Evolutionary conservation across 768 basidiomycete genomes (phyloP).

Genomic region (Trametes villosa): DNA sequence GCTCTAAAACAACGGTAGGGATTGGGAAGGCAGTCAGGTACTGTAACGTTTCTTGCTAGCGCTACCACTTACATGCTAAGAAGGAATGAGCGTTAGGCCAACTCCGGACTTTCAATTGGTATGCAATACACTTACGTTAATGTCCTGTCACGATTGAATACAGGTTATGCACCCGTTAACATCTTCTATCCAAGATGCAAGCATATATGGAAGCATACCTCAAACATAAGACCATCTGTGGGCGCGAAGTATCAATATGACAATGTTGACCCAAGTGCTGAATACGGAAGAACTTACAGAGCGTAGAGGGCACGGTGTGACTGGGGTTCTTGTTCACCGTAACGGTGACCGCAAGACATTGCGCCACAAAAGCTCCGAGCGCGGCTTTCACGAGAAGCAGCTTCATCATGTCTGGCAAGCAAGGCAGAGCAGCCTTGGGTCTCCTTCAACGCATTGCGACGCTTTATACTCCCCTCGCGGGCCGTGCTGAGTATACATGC

Average conservation of each 20-base stretch:
- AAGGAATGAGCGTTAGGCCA: background rate
- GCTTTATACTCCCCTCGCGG: constrained; percentile 5
- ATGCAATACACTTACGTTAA: constrained; percentile 56
- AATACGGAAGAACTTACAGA: constrained; percentile 18
- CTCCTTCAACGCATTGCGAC: background rate
- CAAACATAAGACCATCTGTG: constrained; percentile 62
- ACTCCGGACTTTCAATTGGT: constrained; percentile 30
- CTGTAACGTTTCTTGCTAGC: background rate
- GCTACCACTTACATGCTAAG: constrained; percentile 27
- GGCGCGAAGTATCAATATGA: background rate
- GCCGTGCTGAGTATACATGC: background rate
- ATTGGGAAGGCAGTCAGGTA: background rate
- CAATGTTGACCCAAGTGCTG: background rate
- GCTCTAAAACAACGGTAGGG: constrained; percentile 43
- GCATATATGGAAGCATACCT: constrained; percentile 40
- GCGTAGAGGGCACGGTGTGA: constrained; percentile 25
- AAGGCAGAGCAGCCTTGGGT: too few species aligned
- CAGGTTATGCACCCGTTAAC: background rate
- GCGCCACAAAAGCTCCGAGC: constrained; percentile 3
- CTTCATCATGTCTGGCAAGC: constrained; percentile 7
- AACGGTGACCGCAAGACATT: constrained; percentile 19
- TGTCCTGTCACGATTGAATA: constrained; percentile 47
- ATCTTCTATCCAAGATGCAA: background rate
- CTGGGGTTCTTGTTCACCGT: constrained; percentile 23
- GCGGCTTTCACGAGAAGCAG: background rate